Conservation (phyloP, 768 basidiomycete species). For the Calvatia gigantea region DNA sequence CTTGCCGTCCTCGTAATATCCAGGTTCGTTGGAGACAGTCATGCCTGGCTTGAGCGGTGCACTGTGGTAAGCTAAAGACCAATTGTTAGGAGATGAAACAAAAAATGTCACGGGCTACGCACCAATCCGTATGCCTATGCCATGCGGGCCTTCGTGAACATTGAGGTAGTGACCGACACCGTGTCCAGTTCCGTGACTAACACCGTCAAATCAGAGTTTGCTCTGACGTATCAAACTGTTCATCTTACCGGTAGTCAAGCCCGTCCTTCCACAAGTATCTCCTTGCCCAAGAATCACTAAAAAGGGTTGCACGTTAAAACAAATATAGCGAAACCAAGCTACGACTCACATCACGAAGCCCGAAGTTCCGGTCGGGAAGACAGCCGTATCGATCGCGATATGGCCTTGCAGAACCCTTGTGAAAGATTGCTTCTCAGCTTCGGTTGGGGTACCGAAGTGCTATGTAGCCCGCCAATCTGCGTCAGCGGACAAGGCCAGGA, state of each 20-base stretch:
- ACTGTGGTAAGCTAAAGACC: constrained; percentile 54
- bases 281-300: constrained; percentile 79
- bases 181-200: constrained; percentile 88
- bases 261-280: constrained; percentile 84
- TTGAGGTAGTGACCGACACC: constrained; percentile 94
- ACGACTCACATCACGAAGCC: constrained; percentile 41
- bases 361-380: constrained; percentile 81
- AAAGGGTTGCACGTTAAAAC: background rate
- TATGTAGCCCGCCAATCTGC: constrained; percentile 21
- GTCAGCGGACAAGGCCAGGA: background rate
- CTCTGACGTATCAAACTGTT: background rate
- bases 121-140: constrained; percentile 58
- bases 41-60: constrained; percentile 76
- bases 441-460: constrained; percentile 87
- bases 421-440: constrained; percentile 82
- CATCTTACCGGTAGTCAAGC: constrained; percentile 62
- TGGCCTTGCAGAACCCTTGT: constrained; percentile 92
- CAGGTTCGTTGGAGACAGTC: constrained; percentile 93
- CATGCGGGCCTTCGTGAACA: constrained; percentile 83
- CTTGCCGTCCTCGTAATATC: constrained; percentile 86
- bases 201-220: constrained; percentile 2
- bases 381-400: constrained; percentile 80
- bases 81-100: background rate
- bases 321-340: background rate
- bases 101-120: background rate